Base-by-base conservation (phyloP, 148 eudicot genomes). In the Pharnaceum exiguum region DNA sequence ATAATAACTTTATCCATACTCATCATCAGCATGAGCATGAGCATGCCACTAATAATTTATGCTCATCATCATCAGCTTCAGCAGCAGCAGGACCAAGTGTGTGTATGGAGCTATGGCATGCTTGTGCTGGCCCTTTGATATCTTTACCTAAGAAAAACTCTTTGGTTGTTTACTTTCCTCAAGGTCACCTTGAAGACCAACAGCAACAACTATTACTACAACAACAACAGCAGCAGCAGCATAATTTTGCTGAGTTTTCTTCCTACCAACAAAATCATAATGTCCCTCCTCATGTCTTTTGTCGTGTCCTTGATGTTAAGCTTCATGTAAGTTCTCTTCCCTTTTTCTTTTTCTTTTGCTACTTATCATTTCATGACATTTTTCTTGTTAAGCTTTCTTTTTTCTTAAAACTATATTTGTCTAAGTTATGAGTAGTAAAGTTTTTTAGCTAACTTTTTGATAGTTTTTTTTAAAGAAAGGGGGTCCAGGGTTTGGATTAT, bases 81-180 rank as follows among this genome's bases (percentile, higher is more conserved):
- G 10, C 62, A 8, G 47, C 67, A n/a, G 38, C 12, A 35, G 12
- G 12, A 7, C 48, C 46, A 10, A 50, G 73, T 55, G 94, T 87
- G 60, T 85, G 96, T 78, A 77, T 91, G 96, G 98, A 91, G 85
- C 82, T 89, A 1, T 89, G 95, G 99, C 99, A 93, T 67, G 99
- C 99, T 19, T 89, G 99, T 68, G 99, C 96, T 4, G 99, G 99
- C 5, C 95, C 96, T 12, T 27, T 78, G 27, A 78, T 82, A 38
- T 79, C 95, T 45, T 47, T 86, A 35, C 99, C 99, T 31, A 89
- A 78, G 73, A 93, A 82, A 60, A 91, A 95, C 3, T 78, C 80
- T 59, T 69, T 77, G 25, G 91, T 93, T 33, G 87, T 89, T 32
- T 93, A 93, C 71, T 70, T 93, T 13, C 96, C 95, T 15, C 99